Evolutionary conservation across 169 alveolate species (phyloP).

Genomic region (Perkinsus marinus): DNA sequence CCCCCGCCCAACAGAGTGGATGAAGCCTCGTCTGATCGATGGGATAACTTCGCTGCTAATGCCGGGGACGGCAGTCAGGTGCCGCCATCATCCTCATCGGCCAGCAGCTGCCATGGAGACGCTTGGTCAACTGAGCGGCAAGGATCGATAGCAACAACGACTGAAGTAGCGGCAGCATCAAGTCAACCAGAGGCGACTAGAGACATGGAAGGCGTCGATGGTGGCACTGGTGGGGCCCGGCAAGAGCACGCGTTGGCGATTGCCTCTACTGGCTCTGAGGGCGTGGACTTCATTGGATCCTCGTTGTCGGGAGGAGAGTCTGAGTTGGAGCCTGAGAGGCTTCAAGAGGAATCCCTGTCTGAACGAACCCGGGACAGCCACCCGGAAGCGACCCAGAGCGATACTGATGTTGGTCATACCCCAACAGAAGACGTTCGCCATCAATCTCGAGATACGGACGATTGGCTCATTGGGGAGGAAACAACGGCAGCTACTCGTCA

Average conservation of each 20-base stretch:
- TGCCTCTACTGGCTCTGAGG: background rate
- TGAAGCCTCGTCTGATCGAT: background rate
- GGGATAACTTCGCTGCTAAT: background rate
- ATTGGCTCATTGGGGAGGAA: background rate
- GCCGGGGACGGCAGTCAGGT: background rate
- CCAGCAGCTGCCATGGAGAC: background rate
- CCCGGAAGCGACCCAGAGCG: background rate
- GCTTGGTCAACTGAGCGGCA: background rate
- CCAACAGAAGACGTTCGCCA: background rate
- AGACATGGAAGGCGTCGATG: background rate
- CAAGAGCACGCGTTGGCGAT: background rate
- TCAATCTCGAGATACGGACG: background rate
- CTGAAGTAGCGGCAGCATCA: background rate
- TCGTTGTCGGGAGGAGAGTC: background rate
- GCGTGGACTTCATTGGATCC: background rate
- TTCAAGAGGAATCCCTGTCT: too few relatives aligned
- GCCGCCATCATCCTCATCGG: background rate
- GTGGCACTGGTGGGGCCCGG: background rate
- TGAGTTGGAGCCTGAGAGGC: background rate
- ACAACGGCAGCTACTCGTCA: background rate
- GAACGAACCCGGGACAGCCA: background rate
- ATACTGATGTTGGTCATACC: background rate
- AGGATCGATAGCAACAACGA: background rate
- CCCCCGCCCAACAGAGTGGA: background rate
- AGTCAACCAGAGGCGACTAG: background rate